phyloP scores from a whole-genome alignment of 2,329 filamentous ascomycete species.

The Talaromyces marneffei region DNA sequence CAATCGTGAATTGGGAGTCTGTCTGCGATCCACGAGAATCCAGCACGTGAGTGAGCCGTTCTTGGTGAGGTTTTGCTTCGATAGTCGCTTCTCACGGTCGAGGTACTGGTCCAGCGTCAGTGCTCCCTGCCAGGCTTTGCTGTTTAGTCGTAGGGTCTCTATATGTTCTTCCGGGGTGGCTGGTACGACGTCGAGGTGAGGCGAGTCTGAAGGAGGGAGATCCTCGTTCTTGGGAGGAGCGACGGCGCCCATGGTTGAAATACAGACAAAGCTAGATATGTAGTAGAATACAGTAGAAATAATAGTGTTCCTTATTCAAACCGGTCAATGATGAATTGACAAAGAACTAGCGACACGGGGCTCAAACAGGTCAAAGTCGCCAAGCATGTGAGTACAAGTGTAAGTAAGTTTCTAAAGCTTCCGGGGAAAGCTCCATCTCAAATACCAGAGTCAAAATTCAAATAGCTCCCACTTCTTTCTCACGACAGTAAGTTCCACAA shows the following conservation, averaged over 20 bases:
- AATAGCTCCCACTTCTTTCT: neutral
- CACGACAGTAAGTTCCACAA: neutral
- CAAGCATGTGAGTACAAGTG: neutral
- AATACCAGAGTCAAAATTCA: neutral
- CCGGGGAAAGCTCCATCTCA: conserved; percentile 6
- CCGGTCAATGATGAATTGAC: neutral
- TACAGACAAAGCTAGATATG: neutral
- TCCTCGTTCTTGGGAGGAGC: conserved; percentile 26
- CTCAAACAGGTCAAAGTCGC: neutral
- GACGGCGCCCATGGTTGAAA: conserved; percentile 33
- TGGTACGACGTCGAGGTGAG: conserved; percentile 49
- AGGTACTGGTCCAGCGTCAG: conserved; percentile 52
- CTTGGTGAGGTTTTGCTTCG: conserved; percentile 47
- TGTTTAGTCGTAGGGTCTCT: conserved; percentile 50
- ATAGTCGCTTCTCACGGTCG: conserved; percentile 50
- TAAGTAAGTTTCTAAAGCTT: neutral
- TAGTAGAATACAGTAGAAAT: neutral
- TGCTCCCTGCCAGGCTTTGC: conserved; percentile 52
- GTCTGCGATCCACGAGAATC: conserved; percentile 50
- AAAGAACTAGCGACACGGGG: neutral
- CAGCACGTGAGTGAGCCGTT: conserved; percentile 55
- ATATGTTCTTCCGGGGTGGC: conserved; percentile 51
- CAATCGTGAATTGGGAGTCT: conserved; percentile 35
- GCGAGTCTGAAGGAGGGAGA: conserved; percentile 43
- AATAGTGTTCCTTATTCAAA: neutral